Evolutionary conservation across 768 basidiomycete genomes (phyloP).

Genomic region (Lyophyllum decastes): DNA sequence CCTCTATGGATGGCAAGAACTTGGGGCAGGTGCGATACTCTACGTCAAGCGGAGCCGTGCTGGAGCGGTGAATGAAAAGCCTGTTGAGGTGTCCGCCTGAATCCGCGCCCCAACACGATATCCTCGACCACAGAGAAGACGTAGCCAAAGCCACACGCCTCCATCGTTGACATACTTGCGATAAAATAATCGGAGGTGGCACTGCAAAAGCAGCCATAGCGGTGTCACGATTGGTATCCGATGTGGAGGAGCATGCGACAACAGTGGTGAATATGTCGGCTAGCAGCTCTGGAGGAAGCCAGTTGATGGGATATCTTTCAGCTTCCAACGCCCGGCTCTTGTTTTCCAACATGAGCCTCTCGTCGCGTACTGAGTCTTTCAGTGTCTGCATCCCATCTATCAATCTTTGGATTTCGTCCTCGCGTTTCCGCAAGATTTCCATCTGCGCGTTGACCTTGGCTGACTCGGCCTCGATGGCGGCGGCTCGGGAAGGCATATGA

Average conservation of each 20-base stretch:
- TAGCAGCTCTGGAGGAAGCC: slow-evolving; percentile 52
- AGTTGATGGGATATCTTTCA: slow-evolving; percentile 47
- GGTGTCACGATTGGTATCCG: not conserved
- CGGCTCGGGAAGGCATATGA: not conserved
- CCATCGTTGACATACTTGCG: slow-evolving; percentile 54
- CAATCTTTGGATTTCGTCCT: slow-evolving; percentile 40
- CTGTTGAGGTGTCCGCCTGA: slow-evolving; percentile 21
- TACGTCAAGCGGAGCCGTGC: slow-evolving; percentile 9
- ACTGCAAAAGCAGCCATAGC: slow-evolving; percentile 20
- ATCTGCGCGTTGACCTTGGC: slow-evolving; percentile 39
- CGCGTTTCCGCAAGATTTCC: slow-evolving; percentile 33
- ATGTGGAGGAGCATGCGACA: slow-evolving; percentile 22
- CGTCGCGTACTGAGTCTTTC: slow-evolving; percentile 32
- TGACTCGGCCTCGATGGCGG: slow-evolving; percentile 36
- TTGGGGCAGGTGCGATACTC: not conserved
- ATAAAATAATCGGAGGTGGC: slow-evolving; percentile 39
- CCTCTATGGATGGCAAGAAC: not conserved
- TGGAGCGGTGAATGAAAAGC: slow-evolving; percentile 17
- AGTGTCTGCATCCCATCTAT: slow-evolving; percentile 40
- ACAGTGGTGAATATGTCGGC: slow-evolving; percentile 39
- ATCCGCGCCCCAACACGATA: slow-evolving; percentile 26
- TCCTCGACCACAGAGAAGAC: slow-evolving; percentile 45
- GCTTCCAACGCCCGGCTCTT: slow-evolving; percentile 32
- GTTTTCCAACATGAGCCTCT: slow-evolving; percentile 32
- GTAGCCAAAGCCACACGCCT: slow-evolving; percentile 43